Base-by-base conservation (phyloP, 2,329 filamentous ascomycete species). In the Penicillium sp. region DNA sequence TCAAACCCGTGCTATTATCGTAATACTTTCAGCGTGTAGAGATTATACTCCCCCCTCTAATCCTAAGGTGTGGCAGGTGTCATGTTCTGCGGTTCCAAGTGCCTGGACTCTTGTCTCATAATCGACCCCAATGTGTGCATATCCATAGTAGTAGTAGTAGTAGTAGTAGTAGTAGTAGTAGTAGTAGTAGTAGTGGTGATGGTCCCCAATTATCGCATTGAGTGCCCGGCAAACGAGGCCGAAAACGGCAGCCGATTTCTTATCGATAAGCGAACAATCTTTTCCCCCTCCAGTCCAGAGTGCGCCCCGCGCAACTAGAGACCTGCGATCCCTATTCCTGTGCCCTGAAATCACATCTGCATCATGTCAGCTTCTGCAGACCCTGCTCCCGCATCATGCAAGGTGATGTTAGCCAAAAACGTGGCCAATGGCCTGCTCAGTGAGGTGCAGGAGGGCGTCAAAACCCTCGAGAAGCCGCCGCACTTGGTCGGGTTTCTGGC, bases 401-500 rank as follows among this genome's bases (percentile, higher is more conserved):
- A 95, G 78, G 89, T 96, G 65, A 79, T 97, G 58, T 80, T 94
- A 55, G 87, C 91, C 43, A 85, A 86, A 55, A 85, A 83, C 55
- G 89, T 98, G 59, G 88, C 90, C 53, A 93, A 89, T 71, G 77
- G 76, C 39, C 76, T 96, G 36, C 77, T 94, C 37, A 71, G 73
- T 17, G 90, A 96, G 71, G 87, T 94, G 45, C 76, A 81, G 52
- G 79, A 86, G 43, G 86, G 84, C 5, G 73, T 95, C 45, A 78
- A 79, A 58, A 83, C 81, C 50, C 74, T 94, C 33, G 76, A 83
- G 58, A 80, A 78, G 51, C 73, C 82, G 62, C 90, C 93, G 21
- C 83, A 86, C 47, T 78, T 98, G 37, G 86, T 91, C 30, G 93
- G 91, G 43, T 95, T 96, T 69, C 76, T 98, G 41, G 89, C 91